Base-by-base conservation (phyloP, 306 rosid species). In the Astragalus glycyphyllos region DNA sequence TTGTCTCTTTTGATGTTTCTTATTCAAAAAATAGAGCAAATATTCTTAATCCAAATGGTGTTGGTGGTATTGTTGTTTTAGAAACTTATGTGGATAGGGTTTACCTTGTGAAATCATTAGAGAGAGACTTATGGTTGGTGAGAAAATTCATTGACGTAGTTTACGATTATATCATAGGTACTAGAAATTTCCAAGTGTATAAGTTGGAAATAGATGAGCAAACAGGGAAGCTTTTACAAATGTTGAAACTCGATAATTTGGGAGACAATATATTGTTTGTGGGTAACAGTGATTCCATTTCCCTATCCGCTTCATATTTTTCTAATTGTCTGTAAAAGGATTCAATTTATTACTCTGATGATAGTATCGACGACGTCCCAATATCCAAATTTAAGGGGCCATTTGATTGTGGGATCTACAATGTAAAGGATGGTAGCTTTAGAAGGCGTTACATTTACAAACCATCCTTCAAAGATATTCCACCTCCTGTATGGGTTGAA, bases 201-300 rank as follows among this genome's bases (percentile, higher is more conserved):
- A 32, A 58, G 20, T 12, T 58, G 42, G 44, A 58, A 58, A 3
- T 58, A 0, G 63, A 32, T 32, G 11, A 3, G 1, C 20, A 32
- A 12, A 58, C 6, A 12, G 63, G 63, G 15, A 58, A 58, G 5
- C 42, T 58, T 58, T 0, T 12, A 12, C 20, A 13, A 58, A 58
- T 12, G 20, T n/a, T 3, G 8, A 58, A 32, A 6, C 42, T 32
- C 3, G 20, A 31, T n/a, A 58, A 11, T 32, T 32, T 58, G 11
- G 63, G 63, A 58, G 63, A 58, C 44, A 58, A 58, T 31, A 13
- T 58, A 4, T n/a, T 31, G n/a, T n/a, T n/a, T n/a, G n/a, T n/a
- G n/a, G n/a, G n/a, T n/a, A n/a, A n/a, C n/a, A n/a, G n/a, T n/a
- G n/a, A n/a, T n/a, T n/a, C n/a, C n/a, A n/a, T n/a, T n/a, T n/a